Base-by-base conservation (phyloP, 805 yeast species). In the Vanderwaltozyma verrucispora region DNA sequence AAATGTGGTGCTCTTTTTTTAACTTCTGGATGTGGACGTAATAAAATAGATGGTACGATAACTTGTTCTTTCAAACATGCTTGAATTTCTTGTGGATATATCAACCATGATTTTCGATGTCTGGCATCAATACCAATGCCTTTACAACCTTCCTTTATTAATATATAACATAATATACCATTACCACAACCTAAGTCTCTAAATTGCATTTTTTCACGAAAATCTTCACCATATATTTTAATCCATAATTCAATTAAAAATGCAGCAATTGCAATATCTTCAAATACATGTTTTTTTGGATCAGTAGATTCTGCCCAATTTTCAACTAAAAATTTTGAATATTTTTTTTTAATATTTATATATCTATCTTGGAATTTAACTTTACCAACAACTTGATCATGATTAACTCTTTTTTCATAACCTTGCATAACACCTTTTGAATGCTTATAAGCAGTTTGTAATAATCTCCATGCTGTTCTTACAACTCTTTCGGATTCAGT, bases 161-260 rank as follows among this genome's bases (percentile, higher is more conserved):
- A 64, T 20, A 89, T 72, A 48, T 84, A 74, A 10, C 85, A 94
- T 32, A 89, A 61, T 13, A 85, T 67, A 8, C 97, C 97, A 60
- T 89, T 89, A 6, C 97, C 97, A 63, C 97, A 89, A 0, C 97
- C 97, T 37, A 89, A 58, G 62, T 89, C 97, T 46, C 89, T 70
- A 54, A 88, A 89, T 49, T 78, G 79, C 47, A 65, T 61, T 25
- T 53, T 56, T 17, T 46, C 48, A 24, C 54, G 48, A 36, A 61
- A 67, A 25, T 56, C 46, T 10, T 51, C 46, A 17, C 61, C 60
- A 45, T 71, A 72, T 32, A 72, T 68, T 32, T 69, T 64, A 7
- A 60, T 60, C 97, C 97, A 89, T 26, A 84, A 68, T 60, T 85
- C 95, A 20, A 89, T 83, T 43, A 89, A 65, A 49, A 89, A 89